Base-by-base conservation (phyloP, 2,329 filamentous ascomycete genomes). In the Aspergillus latus region DNA sequence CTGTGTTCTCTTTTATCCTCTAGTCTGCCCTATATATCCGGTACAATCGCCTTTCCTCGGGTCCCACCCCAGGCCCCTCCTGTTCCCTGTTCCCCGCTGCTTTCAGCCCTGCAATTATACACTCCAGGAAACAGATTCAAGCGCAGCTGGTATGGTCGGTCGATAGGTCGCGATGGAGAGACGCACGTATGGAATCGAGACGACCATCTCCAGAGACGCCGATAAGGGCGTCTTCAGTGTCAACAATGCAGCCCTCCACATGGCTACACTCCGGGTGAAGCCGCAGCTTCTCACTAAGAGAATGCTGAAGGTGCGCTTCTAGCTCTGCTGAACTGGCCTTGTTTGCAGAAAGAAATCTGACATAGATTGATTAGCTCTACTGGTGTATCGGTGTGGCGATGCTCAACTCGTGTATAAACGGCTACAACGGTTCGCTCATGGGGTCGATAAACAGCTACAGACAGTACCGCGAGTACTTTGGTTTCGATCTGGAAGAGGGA, bases 401-500 rank as follows among this genome's bases (percentile, higher is more conserved):
- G 5, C 66, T 78, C 26, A 77, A 77, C 60, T 76, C 74, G 0
- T 76, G 73, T 55, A 76, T 78, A 59, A 79, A 79, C 59, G 78
- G 78, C 30, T 80, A 79, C 59, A 77, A 80, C 63, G 76, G 78
- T n/a, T 77, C 74, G 7, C 64, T 80, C 5, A 80, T 81, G 78
- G 75, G 74, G 39, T 74, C 72, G 4, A 80, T 81, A 64, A 80
- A 80, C 62, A 73, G 72, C 28, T 78, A 78, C 57, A 59, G 64
- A 1, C 76, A 79, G 57, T 81, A 80, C 59, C 72, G 74, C 39
- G 52, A 62, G 6, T 78, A 77, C 60, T 78, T 78, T 54, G 69
- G 71, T 26, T 78, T 78, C 62, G 61, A 68, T 50, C 49, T 66
- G 5, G 67, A 68, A 15, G 68, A 69, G 44, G 74, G 74, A 45